Evolutionary conservation across 257 asterid genomes (phyloP).

Genomic region (Sherardia arvensis): DNA sequence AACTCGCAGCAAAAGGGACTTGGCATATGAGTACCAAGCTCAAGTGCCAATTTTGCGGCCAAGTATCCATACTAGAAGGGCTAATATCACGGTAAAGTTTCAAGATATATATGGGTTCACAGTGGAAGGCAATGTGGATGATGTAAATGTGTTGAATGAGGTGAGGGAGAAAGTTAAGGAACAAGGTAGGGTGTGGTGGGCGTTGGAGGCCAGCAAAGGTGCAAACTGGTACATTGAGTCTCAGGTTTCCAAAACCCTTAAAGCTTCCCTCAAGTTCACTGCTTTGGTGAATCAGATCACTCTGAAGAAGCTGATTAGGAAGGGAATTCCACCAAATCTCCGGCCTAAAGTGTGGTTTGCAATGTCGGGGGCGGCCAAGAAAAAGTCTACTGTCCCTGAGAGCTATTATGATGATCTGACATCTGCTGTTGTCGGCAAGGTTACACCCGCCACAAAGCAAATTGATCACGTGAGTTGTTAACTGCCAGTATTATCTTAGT

Average conservation of each 20-base stretch:
- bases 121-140: constrained; percentile 97
- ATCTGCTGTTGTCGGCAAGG: constrained; percentile 63
- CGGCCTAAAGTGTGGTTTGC: constrained; percentile 95
- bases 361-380: constrained; percentile 93
- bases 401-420: constrained; percentile 77
- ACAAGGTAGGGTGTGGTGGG: constrained; percentile 95
- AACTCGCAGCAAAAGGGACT: constrained; percentile 45
- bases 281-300: constrained; percentile 76
- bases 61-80: constrained; percentile 85
- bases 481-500: background rate
- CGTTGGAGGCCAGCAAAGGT: constrained; percentile 81
- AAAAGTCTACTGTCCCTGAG: constrained; percentile 94
- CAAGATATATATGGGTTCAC: constrained; percentile 92
- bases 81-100: constrained; percentile 81
- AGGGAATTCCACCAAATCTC: constrained; percentile 85
- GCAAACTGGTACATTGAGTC: constrained; percentile 78
- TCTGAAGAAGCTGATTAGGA: constrained; percentile 79
- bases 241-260: constrained; percentile 44
- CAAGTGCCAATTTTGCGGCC: constrained; percentile 75
- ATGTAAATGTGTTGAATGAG: constrained; percentile 94
- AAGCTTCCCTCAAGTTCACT: constrained; percentile 69
- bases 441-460: constrained; percentile 93
- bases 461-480: constrained; percentile 77
- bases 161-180: constrained; percentile 92
- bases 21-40: constrained; percentile 59